These are phyloP conservation scores for Malbranchea zuffiana DNA, from an alignment of 2,329 filamentous ascomycete species.

Conservation along the genomic window DNA sequence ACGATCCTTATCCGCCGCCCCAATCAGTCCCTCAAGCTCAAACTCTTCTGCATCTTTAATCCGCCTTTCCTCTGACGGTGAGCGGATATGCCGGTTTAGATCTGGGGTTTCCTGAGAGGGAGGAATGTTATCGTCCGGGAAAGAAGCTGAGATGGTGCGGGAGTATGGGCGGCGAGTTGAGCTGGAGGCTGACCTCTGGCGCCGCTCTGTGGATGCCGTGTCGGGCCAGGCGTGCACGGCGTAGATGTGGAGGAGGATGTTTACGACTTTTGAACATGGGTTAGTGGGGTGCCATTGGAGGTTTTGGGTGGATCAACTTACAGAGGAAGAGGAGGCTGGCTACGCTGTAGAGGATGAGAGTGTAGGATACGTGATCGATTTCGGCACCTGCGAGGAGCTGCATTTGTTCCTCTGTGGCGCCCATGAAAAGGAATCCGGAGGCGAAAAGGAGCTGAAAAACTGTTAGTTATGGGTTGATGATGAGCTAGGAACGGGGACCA, in stretches of 20 bases:
- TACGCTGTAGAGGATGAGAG: conserved; percentile 81
- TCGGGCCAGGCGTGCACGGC: conserved; percentile 49
- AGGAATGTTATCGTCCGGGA: conserved; percentile 2
- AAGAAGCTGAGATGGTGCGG: conserved; percentile 7
- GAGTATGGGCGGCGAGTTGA: conserved; percentile 3
- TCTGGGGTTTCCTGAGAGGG: neutral
- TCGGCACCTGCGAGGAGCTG: conserved; percentile 57
- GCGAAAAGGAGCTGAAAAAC: conserved; percentile 65
- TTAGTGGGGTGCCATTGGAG: conserved; percentile 6
- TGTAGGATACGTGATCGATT: conserved; percentile 82
- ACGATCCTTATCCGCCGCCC: conserved; percentile 19
- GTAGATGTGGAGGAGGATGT: conserved; percentile 77
- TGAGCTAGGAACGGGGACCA: conserved; percentile 33
- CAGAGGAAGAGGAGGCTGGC: conserved; percentile 84
- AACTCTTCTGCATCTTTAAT: conserved; percentile 81
- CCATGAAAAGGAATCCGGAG: conserved; percentile 94
- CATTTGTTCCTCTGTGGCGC: conserved; percentile 96
- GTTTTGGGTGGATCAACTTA: conserved; percentile 32
- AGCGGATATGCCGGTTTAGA: conserved; percentile 37
- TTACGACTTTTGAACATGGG: conserved; percentile 48
- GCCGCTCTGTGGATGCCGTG: conserved; percentile 17
- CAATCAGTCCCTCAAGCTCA: conserved; percentile 73
- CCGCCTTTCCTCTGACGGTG: conserved; percentile 36
- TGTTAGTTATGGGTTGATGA: conserved; percentile 5
- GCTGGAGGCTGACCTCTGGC: conserved; percentile 5